Conservation (phyloP, 768 basidiomycete species). For the Chalciporus piperatus region DNA sequence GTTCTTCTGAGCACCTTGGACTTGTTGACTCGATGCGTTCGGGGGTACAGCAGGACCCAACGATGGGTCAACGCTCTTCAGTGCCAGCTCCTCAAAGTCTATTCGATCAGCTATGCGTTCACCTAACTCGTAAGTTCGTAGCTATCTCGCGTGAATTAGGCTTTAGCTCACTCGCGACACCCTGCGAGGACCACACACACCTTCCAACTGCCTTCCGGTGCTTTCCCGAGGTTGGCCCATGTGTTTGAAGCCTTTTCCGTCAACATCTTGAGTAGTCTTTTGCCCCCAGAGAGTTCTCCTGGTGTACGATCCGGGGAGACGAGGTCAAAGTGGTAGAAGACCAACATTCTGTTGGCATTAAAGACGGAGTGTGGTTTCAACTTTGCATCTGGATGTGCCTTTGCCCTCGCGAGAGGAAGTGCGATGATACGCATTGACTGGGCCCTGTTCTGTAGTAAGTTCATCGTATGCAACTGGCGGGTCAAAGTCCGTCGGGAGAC, state of each 20-base stretch:
- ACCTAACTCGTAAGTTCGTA: conserved; percentile 58
- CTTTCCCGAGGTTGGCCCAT: conserved; percentile 71
- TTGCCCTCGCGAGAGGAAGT: conserved; percentile 38
- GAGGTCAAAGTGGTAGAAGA: conserved; percentile 43
- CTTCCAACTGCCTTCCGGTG: conserved; percentile 67
- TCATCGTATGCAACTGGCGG: conserved; percentile 11
- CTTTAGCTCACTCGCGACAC: conserved; percentile 2
- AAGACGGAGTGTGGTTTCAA: conserved; percentile 4
- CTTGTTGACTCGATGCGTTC: conserved; percentile 20
- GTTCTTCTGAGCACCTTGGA: conserved; percentile 14
- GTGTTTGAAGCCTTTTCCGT: conserved; percentile 49
- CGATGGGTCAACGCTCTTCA: conserved; percentile 71
- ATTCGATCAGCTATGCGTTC: conserved; percentile 67
- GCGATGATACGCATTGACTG: conserved; percentile 45
- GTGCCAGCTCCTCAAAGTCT: conserved; percentile 77
- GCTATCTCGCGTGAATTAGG: conserved; percentile 37
- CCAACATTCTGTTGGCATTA: conserved; percentile 24
- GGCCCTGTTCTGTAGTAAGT: conserved; percentile 11
- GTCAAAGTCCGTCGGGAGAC: too few relatives aligned
- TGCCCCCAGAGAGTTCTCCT: conserved; percentile 26
- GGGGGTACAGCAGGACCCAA: conserved; percentile 50
- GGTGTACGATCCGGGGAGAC: conserved; percentile 29
- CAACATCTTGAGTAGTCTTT: conserved; percentile 41
- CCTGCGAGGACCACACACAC: conserved; percentile 37
- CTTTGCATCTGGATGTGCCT: conserved; percentile 9